Evolutionary conservation across 345 rosid genomes (phyloP), one percentile per base, ranked within the genome.

Genomic region (Cardamine occulta): DNA sequence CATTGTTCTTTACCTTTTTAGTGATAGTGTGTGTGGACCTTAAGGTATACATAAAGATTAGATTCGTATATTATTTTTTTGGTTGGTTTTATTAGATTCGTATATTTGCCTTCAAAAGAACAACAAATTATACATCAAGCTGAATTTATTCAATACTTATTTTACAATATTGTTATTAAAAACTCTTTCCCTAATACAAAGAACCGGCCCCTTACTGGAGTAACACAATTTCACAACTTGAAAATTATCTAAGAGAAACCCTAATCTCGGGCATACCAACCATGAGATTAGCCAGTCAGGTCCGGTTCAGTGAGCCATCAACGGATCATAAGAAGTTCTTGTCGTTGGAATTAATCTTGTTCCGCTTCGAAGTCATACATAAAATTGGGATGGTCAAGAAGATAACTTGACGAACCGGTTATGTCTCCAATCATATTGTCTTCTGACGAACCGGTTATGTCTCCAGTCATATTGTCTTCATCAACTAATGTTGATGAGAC

Each of bases 1-100:
- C 48, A 59, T 71, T 71, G 37, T 37, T 60, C 13, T 71, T 60
- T 42, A 69, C 73, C 54, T 42, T 42, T 42, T 63, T 17, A 28
- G 26, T 58, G 51, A 14, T 32, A 7, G 66, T 59, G 58, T 9
- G 6, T 71, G 59, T 60, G 35, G 66, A 19, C 74, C 66, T 2
- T 5, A 44, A 58, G 28, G 40, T 37, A n/a, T 15, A 26, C 52
- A 51, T 34, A 67, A 66, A 32, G 28, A 18, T 65, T 48, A 51
- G 18, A 23, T 53, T 53, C n/a, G 26, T 53, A 53, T 21, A 1
- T 21, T 21, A 1, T 53, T 28, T 28, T 28, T 28, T 28, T 28
- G 2, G 6, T 28, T 28, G 31, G 31, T 28, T 28, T 28, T 4
- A 18, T 65, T 48, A 51, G 18, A 5, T 53, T 53, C 17, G 28